Conservation (phyloP, 768 basidiomycete species). For the Lentinula sp. region DNA sequence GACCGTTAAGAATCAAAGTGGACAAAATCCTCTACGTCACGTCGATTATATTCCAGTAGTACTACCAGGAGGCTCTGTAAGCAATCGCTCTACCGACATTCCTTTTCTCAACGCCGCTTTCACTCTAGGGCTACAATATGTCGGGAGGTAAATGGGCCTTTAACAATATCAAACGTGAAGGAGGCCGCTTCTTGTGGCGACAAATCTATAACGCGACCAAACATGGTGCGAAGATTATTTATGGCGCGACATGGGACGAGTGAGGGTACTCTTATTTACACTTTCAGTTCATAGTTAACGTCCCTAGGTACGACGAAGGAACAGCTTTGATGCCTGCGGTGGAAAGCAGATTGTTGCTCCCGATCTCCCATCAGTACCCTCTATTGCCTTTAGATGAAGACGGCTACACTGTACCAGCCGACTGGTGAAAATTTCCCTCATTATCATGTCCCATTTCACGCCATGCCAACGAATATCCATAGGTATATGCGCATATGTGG, state of each 20-base stretch:
- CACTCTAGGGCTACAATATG: slow-evolving; percentile 58
- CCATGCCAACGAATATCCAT: neutral
- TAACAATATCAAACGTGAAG: slow-evolving; percentile 69
- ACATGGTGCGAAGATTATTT: slow-evolving; percentile 33
- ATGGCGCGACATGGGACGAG: slow-evolving; percentile 87
- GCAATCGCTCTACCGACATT: neutral
- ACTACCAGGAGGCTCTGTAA: slow-evolving; percentile 59
- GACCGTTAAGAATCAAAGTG: slow-evolving; percentile 36
- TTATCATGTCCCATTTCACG: too few species aligned
- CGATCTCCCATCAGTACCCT: slow-evolving; percentile 47
- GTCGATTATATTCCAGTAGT: slow-evolving; percentile 81
- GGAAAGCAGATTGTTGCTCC: slow-evolving; percentile 48
- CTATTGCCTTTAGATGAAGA: slow-evolving; percentile 76
- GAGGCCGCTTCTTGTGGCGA: slow-evolving; percentile 74
- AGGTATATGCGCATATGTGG: slow-evolving; percentile 71
- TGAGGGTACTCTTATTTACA: slow-evolving; percentile 11
- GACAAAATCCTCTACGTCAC: slow-evolving; percentile 27
- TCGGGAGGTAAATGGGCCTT: slow-evolving; percentile 65
- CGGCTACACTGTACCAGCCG: slow-evolving; percentile 67
- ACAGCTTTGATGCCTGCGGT: slow-evolving; percentile 78
- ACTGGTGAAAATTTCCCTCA: slow-evolving; percentile 40
- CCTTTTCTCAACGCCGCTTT: neutral
- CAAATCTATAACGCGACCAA: slow-evolving; percentile 66
- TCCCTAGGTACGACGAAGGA: slow-evolving; percentile 57
- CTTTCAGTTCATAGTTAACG: neutral